Evolutionary conservation across 106 monocot species (phyloP).

Genomic region (Allium sativum): DNA sequence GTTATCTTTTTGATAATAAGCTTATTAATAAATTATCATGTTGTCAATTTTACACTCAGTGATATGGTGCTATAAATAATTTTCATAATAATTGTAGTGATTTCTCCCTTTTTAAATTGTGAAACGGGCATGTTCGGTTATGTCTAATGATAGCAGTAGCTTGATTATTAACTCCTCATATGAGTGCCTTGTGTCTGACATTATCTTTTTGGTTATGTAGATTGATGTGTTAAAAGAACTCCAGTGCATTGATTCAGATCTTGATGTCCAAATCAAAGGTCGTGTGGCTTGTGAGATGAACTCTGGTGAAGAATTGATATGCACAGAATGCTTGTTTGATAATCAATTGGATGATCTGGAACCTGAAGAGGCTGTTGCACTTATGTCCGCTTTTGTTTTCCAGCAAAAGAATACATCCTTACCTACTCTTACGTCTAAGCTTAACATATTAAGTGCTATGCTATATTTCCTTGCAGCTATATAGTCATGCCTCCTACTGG

Average conservation of each 20-base stretch:
- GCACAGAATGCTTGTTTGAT: conserved; percentile 95
- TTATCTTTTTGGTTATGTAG: conserved; percentile 24
- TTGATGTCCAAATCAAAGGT: conserved; percentile 92
- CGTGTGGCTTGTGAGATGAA: conserved; percentile 99
- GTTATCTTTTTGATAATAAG: too few species aligned
- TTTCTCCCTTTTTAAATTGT: too few species aligned
- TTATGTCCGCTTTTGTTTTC: conserved; percentile 97
- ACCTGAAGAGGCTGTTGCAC: conserved; percentile 94
- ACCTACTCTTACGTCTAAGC: conserved; percentile 66
- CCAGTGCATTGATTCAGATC: conserved; percentile 71
- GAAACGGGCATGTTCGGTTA: too few species aligned
- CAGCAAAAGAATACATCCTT: conserved; percentile 86
- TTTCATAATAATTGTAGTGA: too few species aligned
- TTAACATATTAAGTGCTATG: conserved; percentile 10
- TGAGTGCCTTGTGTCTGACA: neutral
- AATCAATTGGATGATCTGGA: conserved; percentile 92
- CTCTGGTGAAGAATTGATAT: conserved; percentile 95
- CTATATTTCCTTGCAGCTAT: neutral
- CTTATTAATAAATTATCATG: too few species aligned
- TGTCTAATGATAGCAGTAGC: too few species aligned
- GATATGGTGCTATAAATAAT: too few species aligned
- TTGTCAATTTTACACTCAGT: too few species aligned
- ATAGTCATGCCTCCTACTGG: too few species aligned
- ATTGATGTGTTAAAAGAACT: conserved; percentile 91
- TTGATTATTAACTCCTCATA: too few species aligned